Conservation (phyloP, 768 basidiomycete genomes). For the Paxillus ammoniavirescens region DNA sequence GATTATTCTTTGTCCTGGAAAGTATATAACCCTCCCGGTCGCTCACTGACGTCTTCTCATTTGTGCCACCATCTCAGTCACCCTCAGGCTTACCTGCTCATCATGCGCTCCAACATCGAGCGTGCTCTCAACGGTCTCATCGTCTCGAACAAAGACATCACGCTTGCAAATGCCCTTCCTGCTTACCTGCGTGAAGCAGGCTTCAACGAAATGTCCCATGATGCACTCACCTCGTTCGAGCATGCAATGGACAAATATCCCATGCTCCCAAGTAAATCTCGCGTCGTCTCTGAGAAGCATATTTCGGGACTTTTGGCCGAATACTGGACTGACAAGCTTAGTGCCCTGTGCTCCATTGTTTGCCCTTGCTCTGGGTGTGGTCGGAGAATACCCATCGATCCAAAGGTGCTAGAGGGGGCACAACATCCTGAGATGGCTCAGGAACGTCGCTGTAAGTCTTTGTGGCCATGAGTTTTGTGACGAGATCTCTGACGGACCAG, state of each 20-base stretch:
- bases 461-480: background rate
- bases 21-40: background rate
- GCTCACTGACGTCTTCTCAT: background rate
- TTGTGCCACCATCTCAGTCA: background rate
- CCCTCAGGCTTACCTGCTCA: background rate
- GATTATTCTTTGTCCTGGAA: background rate
- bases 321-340: constrained; percentile 7
- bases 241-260: constrained; percentile 17
- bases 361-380: constrained; percentile 4
- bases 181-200: constrained; percentile 13
- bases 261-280: constrained; percentile 1
- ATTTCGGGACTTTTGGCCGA: constrained; percentile 3
- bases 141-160: constrained; percentile 3
- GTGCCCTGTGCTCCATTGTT: background rate
- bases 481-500: background rate
- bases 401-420: background rate
- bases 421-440: background rate
- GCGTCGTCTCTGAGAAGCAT: background rate
- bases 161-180: constrained; percentile 8
- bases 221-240: constrained; percentile 13
- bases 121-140: constrained; percentile 10
- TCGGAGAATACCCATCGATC: background rate
- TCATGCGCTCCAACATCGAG: constrained; percentile 15
- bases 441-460: constrained; percentile 9
- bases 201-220: constrained; percentile 3